Conservation (phyloP, 75 land plant genomes). For the Sequoiadendron giganteum region DNA sequence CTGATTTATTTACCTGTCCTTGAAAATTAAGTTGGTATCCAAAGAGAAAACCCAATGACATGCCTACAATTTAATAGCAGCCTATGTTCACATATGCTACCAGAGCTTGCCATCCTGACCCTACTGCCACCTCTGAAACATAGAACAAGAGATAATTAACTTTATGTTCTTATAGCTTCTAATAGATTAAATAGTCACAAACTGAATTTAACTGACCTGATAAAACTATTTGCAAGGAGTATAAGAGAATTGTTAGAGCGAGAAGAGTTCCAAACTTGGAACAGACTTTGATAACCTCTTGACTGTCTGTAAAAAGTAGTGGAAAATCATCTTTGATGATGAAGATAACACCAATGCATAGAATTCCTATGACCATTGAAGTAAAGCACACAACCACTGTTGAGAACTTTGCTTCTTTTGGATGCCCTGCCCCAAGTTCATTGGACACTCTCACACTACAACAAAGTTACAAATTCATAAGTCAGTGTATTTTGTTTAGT, state of each 20-base stretch:
- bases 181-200: not conserved
- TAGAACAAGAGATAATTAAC: not conserved
- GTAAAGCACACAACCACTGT: conserved; percentile 19
- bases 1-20: not conserved
- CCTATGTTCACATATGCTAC: conserved; percentile 3
- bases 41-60: not conserved
- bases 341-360: conserved; percentile 16
- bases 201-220: not conserved
- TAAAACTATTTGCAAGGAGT: not conserved
- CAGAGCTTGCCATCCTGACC: conserved; percentile 3
- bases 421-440: conserved; percentile 21
- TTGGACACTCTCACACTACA: conserved; percentile 8
- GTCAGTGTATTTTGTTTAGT: not conserved
- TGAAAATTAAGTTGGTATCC: not conserved
- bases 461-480: not conserved
- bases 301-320: conserved; percentile 20
- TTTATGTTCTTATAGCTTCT: not conserved
- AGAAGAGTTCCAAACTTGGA: conserved; percentile 16
- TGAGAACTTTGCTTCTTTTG: conserved; percentile 34
- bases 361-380: conserved; percentile 24
- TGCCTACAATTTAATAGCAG: not conserved
- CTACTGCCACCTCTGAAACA: not conserved
- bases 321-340: conserved; percentile 19
- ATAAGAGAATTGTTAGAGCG: not conserved
- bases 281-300: conserved; percentile 13